Evolutionary conservation across 345 rosid species (phyloP), one percentile per base, ranked within the genome.

Genomic region (Linum lewisii): DNA sequence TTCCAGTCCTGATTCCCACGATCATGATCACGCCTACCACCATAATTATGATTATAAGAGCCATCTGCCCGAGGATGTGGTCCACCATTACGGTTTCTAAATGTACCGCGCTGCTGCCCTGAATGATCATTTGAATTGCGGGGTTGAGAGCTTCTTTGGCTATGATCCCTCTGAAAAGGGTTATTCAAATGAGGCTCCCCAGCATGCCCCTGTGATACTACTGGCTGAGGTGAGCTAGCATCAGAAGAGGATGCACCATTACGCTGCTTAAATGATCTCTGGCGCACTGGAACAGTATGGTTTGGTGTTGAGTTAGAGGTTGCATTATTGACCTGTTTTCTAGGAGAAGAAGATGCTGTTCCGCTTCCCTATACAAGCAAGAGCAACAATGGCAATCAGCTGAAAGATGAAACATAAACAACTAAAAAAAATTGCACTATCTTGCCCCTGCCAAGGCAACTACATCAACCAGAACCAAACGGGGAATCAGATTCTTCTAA

Each of bases 41-140:
- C 75, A 51, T 51, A 69, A 74, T 64, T 73, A 67, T 75, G 67
- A 53, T 77, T 77, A 50, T 75, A 70, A 18, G 68, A 56, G 58
- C 80, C 77, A 26, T 78, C 87, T 32, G 84, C 79, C 50, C 81
- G 82, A 16, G 73, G 69, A 75, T 81, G 80, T 15, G 66, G 66
- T 13, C 80, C 79, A 20, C 78, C 63, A 69, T 82, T 82, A 24
- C 83, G 95, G 69, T 68, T 78, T 72, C 87, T 80, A 62, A 73
- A 77, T 3, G 93, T 79, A 73, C 72, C 84, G 47, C 88, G 93
- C 10, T 59, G 87, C 54, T 85, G 82, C 24, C 24, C 65, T 49
- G 66, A 76, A 60, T 84, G 88, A 63, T 85, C 95, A 54, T 60
- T 67, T 72, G 74, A 72, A 68, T 74, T 60, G 58, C 87, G 85